Conservation (phyloP, 345 rosid genomes). For the Euclidium syriacum region DNA sequence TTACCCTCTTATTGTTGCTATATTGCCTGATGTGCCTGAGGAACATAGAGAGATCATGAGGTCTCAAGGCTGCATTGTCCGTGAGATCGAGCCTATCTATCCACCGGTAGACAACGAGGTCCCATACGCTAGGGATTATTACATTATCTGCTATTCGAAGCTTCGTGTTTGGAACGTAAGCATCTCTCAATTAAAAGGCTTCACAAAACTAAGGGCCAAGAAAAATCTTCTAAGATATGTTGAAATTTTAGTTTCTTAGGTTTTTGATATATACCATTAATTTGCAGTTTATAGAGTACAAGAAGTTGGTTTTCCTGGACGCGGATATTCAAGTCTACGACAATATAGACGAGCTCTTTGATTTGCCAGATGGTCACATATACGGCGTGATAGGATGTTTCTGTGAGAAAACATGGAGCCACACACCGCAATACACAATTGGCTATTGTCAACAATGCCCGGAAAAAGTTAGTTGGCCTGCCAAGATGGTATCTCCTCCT, state of each 20-base stretch:
- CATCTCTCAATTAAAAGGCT: not conserved
- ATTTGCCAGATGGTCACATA: slow-evolving; percentile 49
- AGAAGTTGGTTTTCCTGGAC: slow-evolving; percentile 64
- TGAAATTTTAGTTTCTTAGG: too few relatives aligned
- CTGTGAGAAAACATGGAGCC: slow-evolving; percentile 68
- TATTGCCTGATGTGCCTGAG: slow-evolving; percentile 68
- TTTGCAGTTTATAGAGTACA: slow-evolving; percentile 55
- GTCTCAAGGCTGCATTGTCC: slow-evolving; percentile 53
- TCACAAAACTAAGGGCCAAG: too few relatives aligned
- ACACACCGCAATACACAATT: slow-evolving; percentile 37
- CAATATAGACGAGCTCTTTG: slow-evolving; percentile 64
- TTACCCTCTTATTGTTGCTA: slow-evolving; percentile 66
- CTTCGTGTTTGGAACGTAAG: slow-evolving; percentile 19
- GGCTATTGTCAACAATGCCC: slow-evolving; percentile 76
- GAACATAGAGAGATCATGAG: slow-evolving; percentile 57
- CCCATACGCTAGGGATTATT: slow-evolving; percentile 10
- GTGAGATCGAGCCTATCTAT: slow-evolving; percentile 38
- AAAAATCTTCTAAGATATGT: too few relatives aligned
- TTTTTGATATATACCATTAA: too few relatives aligned
- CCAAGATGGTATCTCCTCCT: slow-evolving; percentile 44
- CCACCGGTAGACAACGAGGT: not conserved
- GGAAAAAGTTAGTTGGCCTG: slow-evolving; percentile 47
- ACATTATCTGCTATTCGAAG: slow-evolving; percentile 15
- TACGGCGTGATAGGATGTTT: slow-evolving; percentile 67
- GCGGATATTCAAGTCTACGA: slow-evolving; percentile 74